A percentile compares a stretch with the other conserved stretches of the same genome.
Evolutionary conservation across 2,329 filamentous ascomycete genomes (phyloP).

Genomic region (Fusarium sp.): DNA sequence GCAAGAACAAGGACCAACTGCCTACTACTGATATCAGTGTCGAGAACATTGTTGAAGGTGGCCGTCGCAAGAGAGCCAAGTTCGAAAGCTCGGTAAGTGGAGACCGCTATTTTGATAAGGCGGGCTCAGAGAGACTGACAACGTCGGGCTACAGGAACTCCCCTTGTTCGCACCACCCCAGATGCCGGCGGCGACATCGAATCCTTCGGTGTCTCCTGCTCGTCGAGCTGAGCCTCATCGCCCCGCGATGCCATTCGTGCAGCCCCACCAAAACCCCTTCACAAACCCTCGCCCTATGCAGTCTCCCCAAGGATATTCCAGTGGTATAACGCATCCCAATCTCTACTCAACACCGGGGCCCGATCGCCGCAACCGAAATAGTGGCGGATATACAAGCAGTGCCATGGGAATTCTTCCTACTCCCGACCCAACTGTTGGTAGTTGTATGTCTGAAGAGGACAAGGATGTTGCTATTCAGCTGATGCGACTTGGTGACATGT

Average conservation of each 20-base stretch:
- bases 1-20: conserved; percentile 85
- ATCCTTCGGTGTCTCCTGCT: conserved; percentile 94
- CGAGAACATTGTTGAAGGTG: conserved; percentile 97
- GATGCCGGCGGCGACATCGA: conserved; percentile 94
- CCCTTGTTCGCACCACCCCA: conserved; percentile 95
- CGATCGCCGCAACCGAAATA: conserved; percentile 75
- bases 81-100: conserved; percentile 93
- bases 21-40: conserved; percentile 97
- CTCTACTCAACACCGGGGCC: conserved; percentile 73
- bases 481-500: conserved; percentile 94
- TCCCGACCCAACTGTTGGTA: conserved; percentile 96
- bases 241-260: conserved; percentile 79
- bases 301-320: conserved; percentile 82
- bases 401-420: conserved; percentile 79
- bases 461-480: conserved; percentile 95
- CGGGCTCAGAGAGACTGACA: conserved; percentile 48
- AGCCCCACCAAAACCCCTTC: conserved; percentile 83
- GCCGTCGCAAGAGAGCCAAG: conserved; percentile 93
- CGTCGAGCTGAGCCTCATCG: conserved; percentile 81
- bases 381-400: conserved; percentile 65
- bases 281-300: conserved; percentile 81
- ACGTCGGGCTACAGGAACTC: conserved; percentile 75
- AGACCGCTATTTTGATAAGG: conserved; percentile 42
- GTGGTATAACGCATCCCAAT: conserved; percentile 60
- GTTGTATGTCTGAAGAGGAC: conserved; percentile 95